phyloP scores from a whole-genome alignment of 768 basidiomycete species.

The Termitomyces sp. region DNA sequence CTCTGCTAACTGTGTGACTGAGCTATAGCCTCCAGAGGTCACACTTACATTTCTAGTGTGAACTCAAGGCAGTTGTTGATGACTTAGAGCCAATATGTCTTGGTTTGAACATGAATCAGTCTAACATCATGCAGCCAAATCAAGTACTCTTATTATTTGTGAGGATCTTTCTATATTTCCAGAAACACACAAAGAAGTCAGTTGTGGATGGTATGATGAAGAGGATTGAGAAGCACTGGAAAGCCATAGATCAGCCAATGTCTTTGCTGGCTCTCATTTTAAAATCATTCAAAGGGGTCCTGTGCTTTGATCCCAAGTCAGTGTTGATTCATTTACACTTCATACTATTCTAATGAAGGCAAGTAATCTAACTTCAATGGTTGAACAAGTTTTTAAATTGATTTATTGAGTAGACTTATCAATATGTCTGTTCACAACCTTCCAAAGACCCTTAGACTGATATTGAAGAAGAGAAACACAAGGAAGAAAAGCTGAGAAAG shows the following conservation, averaged over 20 bases:
- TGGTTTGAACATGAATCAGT: no score
- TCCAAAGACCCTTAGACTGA: not conserved
- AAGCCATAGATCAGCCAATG: no score
- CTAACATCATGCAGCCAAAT: no score
- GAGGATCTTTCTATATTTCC: slow-evolving; percentile 24
- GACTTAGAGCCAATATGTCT: no score
- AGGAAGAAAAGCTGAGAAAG: not conserved
- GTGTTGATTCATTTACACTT: not conserved
- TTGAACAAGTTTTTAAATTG: no score
- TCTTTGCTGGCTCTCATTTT: not conserved
- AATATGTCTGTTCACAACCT: not conserved
- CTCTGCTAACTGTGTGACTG: no score
- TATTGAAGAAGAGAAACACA: not conserved
- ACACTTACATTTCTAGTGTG: slow-evolving; percentile 19
- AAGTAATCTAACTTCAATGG: not conserved
- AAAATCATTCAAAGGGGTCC: not conserved
- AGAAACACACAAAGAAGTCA: not conserved
- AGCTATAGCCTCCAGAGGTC: no score
- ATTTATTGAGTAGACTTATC: no score
- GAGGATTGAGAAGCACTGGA: no score
- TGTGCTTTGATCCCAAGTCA: not conserved
- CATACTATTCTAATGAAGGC: not conserved
- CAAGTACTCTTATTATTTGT: no score
- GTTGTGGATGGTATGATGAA: no score
- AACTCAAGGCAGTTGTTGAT: slow-evolving; percentile 16